Percentiles rank a stretch among this genome's conserved stretches.
These are phyloP conservation scores for Fraxinus paxiana DNA, from an alignment of 305 asterid species.

Conservation along the genomic window DNA sequence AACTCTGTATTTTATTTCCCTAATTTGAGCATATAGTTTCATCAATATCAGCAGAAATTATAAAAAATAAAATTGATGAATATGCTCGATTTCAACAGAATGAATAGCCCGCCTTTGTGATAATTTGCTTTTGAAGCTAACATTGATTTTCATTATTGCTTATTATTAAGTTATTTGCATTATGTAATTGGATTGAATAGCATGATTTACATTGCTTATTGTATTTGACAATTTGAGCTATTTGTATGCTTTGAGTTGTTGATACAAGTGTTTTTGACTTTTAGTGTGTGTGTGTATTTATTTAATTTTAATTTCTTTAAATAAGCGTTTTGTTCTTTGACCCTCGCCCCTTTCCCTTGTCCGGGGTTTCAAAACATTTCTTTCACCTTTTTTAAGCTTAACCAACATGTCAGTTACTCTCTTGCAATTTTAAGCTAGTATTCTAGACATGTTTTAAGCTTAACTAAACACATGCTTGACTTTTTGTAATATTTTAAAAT, in stretches of 20 bases:
- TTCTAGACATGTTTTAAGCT: not conserved
- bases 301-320: not conserved
- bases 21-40: not conserved
- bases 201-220: not conserved
- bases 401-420: slow-evolving; percentile 3
- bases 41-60: not conserved
- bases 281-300: not conserved
- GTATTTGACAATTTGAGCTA: not conserved
- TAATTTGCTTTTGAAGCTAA: not conserved
- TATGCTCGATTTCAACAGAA: not conserved
- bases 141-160: not conserved
- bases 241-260: not conserved
- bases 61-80: not conserved
- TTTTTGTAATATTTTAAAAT: not conserved
- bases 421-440: slow-evolving; percentile 15
- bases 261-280: not conserved
- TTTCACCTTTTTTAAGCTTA: not conserved
- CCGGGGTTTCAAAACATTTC: not conserved
- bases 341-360: not conserved
- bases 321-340: not conserved
- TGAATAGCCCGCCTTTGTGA: not conserved
- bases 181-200: not conserved
- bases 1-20: not conserved
- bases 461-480: not conserved
- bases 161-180: not conserved